Conservation (phyloP, 805 yeast genomes). For the Candida boidinii region DNA sequence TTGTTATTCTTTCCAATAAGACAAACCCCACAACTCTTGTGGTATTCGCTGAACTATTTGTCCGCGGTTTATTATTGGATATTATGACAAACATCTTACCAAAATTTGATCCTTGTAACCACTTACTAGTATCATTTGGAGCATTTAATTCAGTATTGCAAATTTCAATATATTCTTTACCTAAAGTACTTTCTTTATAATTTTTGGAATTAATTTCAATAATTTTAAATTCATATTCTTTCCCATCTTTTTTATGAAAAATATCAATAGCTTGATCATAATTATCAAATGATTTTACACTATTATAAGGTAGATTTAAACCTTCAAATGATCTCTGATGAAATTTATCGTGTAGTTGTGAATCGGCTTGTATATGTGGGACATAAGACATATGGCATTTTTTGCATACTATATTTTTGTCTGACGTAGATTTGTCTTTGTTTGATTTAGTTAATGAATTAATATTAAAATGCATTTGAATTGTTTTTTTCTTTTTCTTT, state of each 20-base stretch:
- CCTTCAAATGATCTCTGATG: constrained; percentile 36
- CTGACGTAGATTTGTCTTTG: constrained; percentile 5
- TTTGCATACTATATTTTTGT: constrained; percentile 27
- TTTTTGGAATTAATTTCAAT: constrained; percentile 26
- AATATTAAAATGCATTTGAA: constrained; percentile 12
- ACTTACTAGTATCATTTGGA: constrained; percentile 23
- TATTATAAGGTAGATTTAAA: constrained; percentile 4
- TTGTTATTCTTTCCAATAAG: constrained; percentile 37
- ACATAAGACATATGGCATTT: constrained; percentile 48
- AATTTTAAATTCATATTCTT: constrained; percentile 12
- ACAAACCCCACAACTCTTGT: constrained; percentile 43
- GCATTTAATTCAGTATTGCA: constrained; percentile 59
- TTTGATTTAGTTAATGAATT: too few relatives aligned
- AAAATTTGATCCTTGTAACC: constrained; percentile 13
- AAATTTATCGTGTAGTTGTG: constrained; percentile 38
- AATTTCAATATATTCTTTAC: constrained; percentile 35
- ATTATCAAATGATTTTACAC: constrained; percentile 6
- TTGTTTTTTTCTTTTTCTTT: background rate
- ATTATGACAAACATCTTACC: constrained; percentile 46
- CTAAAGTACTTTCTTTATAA: constrained; percentile 24
- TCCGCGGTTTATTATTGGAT: constrained; percentile 26
- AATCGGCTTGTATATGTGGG: constrained; percentile 31
- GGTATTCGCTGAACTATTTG: too few relatives aligned
- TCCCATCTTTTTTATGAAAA: background rate
- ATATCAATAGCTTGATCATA: constrained; percentile 4